Evolutionary conservation across 1,139 yeast species (phyloP), one percentile per base, ranked within the genome.

Genomic region (Lodderomyces metapsilosis): DNA sequence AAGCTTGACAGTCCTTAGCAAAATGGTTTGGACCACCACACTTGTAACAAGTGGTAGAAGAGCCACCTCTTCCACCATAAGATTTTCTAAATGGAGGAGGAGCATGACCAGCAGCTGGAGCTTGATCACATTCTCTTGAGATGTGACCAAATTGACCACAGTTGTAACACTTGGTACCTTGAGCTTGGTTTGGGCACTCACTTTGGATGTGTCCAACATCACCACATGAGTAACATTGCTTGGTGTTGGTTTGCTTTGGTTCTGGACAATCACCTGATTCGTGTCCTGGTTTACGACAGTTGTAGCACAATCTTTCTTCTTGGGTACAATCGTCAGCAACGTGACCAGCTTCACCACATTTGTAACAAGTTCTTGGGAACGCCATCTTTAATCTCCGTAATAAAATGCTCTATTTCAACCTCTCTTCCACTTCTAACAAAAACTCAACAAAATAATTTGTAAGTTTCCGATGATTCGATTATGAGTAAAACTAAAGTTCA

Each of bases 11-110:
- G 66, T 87, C 95, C 69, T 88, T 84, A 49, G 95, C 95, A 68
- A 82, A 84, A 66, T 88, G 96, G 80, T 87, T 87, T 61, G 94
- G 91, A 51, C 94, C 95, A 58, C 95, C 95, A 66, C 95, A 88
- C 69, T 84, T 87, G 83, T 84, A 86, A 69, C 95, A 88, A 45
- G 89, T 80, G 49, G 87, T 78, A 42, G 56, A 49, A 12, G 50
- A 24, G 36, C 47, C 45, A 31, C 58, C 47, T 40, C 56, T 31
- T 13, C 42, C 30, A 21, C 38, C 36, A 11, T 18, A 34, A 9
- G 31, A 13, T 16, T 20, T 31, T 15, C 31, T 17, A 46, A 58
- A 58, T n/a, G n/a, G n/a, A 52, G 65, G 58, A 18, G 36, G 32
- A 15, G 32, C 12, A 45, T 37, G 46, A 36, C 58, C 45, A 17